A percentile compares a stretch with the other conserved stretches of the same genome.
phyloP scores from a whole-genome alignment of 1,139 yeast genomes.

The Insectozyma bohioensis region DNA sequence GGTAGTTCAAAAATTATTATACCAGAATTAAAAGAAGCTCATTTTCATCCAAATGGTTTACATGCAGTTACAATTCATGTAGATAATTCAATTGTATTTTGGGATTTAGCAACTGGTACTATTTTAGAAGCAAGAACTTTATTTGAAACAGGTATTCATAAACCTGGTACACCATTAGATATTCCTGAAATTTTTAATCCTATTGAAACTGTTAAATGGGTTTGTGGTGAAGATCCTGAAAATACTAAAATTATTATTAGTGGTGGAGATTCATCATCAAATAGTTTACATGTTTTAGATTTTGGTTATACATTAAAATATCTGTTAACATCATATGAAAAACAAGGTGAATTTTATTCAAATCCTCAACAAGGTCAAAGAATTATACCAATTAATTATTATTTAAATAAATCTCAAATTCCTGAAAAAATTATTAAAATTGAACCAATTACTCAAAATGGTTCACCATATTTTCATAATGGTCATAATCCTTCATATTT shows the following conservation, averaged over 20 bases:
- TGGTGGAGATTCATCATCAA: constrained; percentile 62
- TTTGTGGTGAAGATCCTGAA: constrained; percentile 79
- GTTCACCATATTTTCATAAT: constrained; percentile 65
- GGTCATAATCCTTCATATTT: constrained; percentile 66
- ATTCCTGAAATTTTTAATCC: constrained; percentile 25
- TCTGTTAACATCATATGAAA: constrained; percentile 76
- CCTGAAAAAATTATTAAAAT: constrained; percentile 29
- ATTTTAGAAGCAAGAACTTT: constrained; percentile 73
- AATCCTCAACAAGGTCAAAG: constrained; percentile 52
- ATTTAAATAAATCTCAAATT: constrained; percentile 14
- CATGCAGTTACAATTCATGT: constrained; percentile 76
- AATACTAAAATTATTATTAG: constrained; percentile 69
- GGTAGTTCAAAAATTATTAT: constrained; percentile 39
- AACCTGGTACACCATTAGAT: constrained; percentile 37
- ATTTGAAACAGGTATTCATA: constrained; percentile 63
- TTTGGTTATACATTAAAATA: constrained; percentile 82
- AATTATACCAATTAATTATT: constrained; percentile 30
- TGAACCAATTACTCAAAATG: constrained; percentile 33
- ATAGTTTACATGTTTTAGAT: constrained; percentile 63
- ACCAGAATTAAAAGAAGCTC: constrained; percentile 60
- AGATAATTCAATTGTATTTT: constrained; percentile 84
- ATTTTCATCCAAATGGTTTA: constrained; percentile 92
- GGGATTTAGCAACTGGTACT: constrained; percentile 84
- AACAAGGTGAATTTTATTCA: constrained; percentile 76
- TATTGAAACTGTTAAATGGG: constrained; percentile 58